These are phyloP conservation scores for Scorias spongiosa DNA, from an alignment of 2,329 filamentous ascomycete genomes.

Conservation along the genomic window DNA sequence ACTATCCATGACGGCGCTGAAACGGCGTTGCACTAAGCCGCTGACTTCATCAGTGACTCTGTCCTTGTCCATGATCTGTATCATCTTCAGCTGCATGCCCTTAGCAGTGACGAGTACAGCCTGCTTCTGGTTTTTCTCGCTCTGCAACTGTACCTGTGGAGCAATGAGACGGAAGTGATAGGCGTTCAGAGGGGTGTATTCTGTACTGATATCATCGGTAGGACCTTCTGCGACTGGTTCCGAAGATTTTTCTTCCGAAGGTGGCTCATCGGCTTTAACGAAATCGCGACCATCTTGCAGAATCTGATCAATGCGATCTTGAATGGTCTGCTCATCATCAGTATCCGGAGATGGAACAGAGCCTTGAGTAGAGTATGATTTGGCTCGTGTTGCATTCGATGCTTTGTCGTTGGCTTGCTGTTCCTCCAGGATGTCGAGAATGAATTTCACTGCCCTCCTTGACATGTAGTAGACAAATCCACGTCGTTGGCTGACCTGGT, in stretches of 20 bases:
- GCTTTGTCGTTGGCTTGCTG: constrained; percentile 51
- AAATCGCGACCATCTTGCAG: constrained; percentile 72
- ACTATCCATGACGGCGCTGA: constrained; percentile 91
- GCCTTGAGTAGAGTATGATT: constrained; percentile 12
- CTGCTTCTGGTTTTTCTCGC: constrained; percentile 92
- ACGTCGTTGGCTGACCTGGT: constrained; percentile 88
- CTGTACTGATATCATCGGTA: constrained; percentile 63
- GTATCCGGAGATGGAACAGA: constrained; percentile 28
- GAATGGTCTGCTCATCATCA: constrained; percentile 52
- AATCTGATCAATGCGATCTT: constrained; percentile 75
- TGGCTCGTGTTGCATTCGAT: constrained; percentile 9
- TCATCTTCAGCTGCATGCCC: constrained; percentile 93
- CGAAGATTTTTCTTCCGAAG: constrained; percentile 20
- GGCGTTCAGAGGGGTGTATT: constrained; percentile 81
- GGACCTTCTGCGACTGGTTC: constrained; percentile 29
- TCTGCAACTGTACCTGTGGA: constrained; percentile 94
- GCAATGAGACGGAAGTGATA: constrained; percentile 93
- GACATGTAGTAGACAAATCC: constrained; percentile 98
- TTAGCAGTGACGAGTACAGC: constrained; percentile 95
- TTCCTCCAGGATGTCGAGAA: constrained; percentile 92
- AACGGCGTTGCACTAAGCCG: constrained; percentile 85
- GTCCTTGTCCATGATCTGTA: constrained; percentile 96
- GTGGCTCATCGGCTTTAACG: constrained; percentile 53
- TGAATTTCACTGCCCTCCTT: constrained; percentile 89
- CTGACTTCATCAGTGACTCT: constrained; percentile 84